Base-by-base conservation (phyloP, 768 basidiomycete species). In the Imleria badia region DNA sequence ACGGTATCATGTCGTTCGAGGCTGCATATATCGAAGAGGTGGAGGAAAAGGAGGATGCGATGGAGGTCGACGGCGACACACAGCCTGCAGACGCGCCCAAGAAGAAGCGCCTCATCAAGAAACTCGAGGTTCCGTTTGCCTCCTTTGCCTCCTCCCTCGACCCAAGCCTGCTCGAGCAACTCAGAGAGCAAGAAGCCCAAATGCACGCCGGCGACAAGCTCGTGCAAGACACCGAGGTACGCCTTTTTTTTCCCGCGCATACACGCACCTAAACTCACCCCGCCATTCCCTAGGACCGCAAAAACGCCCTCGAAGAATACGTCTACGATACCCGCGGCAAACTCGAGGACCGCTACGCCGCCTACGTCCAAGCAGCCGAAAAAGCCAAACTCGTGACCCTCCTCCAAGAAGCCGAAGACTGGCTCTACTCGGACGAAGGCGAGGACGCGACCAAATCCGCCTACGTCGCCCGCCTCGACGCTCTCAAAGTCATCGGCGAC, bases 271-370 rank as follows among this genome's bases (percentile, higher is more conserved):
- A 14, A 12, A 20, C 49, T 40, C 20, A 49, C 6, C n/a, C 14
- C 3, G 5, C 10, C 12, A 3, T 42, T 22, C 51, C 4, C 31
- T 15, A 96, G 93, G 91, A 98, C 73, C 86, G 91, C 73, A 99
- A 98, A 78, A 99, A 99, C 69, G 94, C 95, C 5, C 85, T 99
- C 14, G 96, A 99, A 76, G 97, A 98, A 75, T 98, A 96, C 77
- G 89, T 98, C 54, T 98, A 98, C 75, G 96, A 98, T 72, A 94
- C 81, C 66, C 90, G 94, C 36, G 78, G 83, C 73, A 96, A 97
- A 77, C 82, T 99, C 56, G 95, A 98, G 35, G 91, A 88, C 44
- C 84, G 89, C 47, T 97, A 91, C 66, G 85, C 86, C 17, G 45
- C 82, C 13, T 98, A 78, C 72, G 89, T 89, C 48, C 81, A 87